A percentile compares a stretch with the other conserved stretches of the same genome.
These are phyloP conservation scores for Ophiocordyceps sinensis DNA, from an alignment of 2,329 filamentous ascomycete genomes.

Conservation along the genomic window DNA sequence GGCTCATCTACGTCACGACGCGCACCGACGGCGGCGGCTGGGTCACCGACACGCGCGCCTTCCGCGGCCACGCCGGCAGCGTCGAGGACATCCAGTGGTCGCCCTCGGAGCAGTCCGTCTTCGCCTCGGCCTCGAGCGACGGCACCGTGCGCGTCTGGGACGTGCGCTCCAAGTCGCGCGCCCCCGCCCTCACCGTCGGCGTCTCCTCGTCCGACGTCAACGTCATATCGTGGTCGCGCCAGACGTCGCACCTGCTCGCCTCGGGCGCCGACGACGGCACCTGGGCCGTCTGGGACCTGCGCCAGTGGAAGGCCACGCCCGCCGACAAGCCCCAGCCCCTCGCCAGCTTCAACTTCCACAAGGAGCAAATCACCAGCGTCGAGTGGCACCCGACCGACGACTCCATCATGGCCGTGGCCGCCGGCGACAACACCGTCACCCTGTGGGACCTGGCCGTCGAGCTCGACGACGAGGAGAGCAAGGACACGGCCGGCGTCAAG, in stretches of 20 bases:
- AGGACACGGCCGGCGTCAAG: constrained; percentile 70
- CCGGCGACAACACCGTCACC: constrained; percentile 86
- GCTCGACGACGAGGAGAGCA: constrained; percentile 91
- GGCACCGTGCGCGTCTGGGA: constrained; percentile 96
- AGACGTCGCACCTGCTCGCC: constrained; percentile 79
- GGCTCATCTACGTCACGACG: constrained; percentile 77
- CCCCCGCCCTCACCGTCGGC: constrained; percentile 74
- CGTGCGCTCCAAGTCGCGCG: constrained; percentile 75
- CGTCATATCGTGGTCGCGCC: constrained; percentile 86
- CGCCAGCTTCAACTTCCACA: constrained; percentile 91
- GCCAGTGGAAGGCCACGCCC: constrained; percentile 66
- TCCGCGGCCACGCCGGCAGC: constrained; percentile 69
- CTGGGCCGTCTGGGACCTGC: constrained; percentile 92
- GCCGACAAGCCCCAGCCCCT: constrained; percentile 58
- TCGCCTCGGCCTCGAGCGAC: constrained; percentile 86
- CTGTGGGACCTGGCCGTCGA: constrained; percentile 96
- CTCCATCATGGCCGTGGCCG: constrained; percentile 83
- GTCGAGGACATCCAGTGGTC: constrained; percentile 97
- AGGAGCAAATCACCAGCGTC: constrained; percentile 87
- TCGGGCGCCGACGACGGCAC: constrained; percentile 86
- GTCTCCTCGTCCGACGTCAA: constrained; percentile 82
- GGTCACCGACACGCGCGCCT: constrained; percentile 71
- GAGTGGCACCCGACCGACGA: constrained; percentile 98
- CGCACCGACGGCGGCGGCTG: constrained; percentile 79
- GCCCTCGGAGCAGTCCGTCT: constrained; percentile 82